These are phyloP conservation scores for Hsuehochloa calcarea DNA, from an alignment of 176 grass and related monocot genomes.

Conservation along the genomic window DNA sequence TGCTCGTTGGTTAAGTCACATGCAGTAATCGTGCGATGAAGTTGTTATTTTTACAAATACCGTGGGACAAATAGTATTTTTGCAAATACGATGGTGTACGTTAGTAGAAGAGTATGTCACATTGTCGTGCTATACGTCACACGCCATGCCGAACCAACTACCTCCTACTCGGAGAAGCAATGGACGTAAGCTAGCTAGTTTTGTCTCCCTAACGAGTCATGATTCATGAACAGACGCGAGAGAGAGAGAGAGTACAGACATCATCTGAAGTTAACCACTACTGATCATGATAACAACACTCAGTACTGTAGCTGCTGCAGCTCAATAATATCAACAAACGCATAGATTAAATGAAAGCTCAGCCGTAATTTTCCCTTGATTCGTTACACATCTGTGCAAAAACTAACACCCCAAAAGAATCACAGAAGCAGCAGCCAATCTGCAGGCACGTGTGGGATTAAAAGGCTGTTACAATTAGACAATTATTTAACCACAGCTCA, in stretches of 20 bases:
- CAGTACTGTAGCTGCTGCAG: background rate
- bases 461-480: background rate
- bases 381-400: background rate
- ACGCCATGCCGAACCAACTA: background rate
- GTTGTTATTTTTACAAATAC: no score
- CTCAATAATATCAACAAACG: background rate
- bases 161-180: slow-evolving; percentile 6
- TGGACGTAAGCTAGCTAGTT: background rate
- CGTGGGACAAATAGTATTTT: no score
- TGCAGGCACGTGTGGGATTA: background rate
- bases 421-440: background rate
- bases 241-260: no score
- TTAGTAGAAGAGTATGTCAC: no score
- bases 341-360: background rate
- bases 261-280: background rate
- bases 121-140: no score
- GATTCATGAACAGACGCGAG: background rate
- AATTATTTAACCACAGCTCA: background rate
- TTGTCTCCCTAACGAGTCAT: background rate
- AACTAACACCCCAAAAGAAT: background rate
- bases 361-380: background rate
- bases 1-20: no score
- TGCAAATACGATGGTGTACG: no score
- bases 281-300: background rate
- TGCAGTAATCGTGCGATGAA: no score